Percentiles rank a stretch among this genome's conserved stretches.
phyloP scores from a whole-genome alignment of 306 rosid genomes.

The Quercus engelmannii region DNA sequence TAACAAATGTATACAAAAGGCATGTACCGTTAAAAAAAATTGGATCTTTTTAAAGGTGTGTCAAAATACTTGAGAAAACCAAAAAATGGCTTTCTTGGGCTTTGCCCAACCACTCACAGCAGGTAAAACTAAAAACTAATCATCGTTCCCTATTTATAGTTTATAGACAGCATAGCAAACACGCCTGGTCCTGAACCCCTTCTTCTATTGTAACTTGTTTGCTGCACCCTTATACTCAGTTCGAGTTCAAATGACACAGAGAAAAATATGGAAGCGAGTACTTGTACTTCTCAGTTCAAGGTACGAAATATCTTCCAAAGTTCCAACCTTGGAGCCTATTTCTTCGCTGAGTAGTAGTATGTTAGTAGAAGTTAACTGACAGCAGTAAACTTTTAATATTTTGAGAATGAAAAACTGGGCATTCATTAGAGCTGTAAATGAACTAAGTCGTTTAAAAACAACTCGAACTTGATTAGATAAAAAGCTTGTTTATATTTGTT shows the following conservation, averaged over 20 bases:
- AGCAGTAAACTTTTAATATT: background rate
- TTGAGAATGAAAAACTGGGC: too few relatives aligned
- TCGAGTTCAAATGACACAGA: background rate
- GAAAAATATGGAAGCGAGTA: constrained; percentile 28
- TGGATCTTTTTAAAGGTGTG: too few relatives aligned
- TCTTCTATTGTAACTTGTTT: background rate
- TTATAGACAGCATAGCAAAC: background rate
- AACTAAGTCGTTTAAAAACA: too few relatives aligned
- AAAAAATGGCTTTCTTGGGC: too few relatives aligned
- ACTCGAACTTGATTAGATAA: too few relatives aligned
- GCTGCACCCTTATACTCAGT: background rate
- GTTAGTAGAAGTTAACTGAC: background rate
- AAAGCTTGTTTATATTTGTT: too few relatives aligned
- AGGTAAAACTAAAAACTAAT: too few relatives aligned
- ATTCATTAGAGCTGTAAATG: too few relatives aligned
- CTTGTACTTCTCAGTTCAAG: constrained; percentile 27
- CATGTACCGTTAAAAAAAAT: too few relatives aligned
- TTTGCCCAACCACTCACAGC: too few relatives aligned
- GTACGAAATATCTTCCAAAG: background rate
- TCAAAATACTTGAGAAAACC: too few relatives aligned
- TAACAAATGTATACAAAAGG: too few relatives aligned
- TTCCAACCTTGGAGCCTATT: background rate
- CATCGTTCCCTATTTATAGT: background rate
- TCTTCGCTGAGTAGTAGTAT: background rate
- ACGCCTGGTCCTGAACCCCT: background rate